Base-by-base conservation (phyloP, 2,329 filamentous ascomycete species). In the Beauveria sp. region DNA sequence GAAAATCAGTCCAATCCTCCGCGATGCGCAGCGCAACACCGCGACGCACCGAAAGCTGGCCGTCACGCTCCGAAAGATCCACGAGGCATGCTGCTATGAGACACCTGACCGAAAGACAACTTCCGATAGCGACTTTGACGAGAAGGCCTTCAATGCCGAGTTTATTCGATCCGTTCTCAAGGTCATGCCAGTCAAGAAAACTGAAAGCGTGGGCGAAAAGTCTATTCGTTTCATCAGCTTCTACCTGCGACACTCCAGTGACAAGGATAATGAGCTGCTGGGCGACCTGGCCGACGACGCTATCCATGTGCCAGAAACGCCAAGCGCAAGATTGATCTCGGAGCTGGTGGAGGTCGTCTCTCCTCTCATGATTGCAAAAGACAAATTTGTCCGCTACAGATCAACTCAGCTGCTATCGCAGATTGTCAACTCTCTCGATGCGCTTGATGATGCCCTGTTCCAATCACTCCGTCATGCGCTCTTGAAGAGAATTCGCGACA, bases 391-490 rank as follows among this genome's bases (percentile, higher is more conserved):
- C 52, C 86, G 95, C 62, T 99, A 91, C 74, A 84, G 95, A 62
- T 86, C 92, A 5, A 96, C 93, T 0, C 95, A 99, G 72, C 84
- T 96, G 58, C 86, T 96, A 58, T 89, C 92, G 2, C 90, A 96
- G 71, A 87, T 97, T 65, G 88, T 99, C 75, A 96, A 96, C 75
- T 95, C 89, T 14, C 81, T 99, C 28, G 91, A 96, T 64, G 88
- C 91, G 2, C 91, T 98, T 67, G 95, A 98, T 69, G 92, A 96
- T 71, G 91, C 95, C 54, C 77, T 97, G 12, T 99, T 96, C 72
- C 86, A 92, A 67, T 84, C 91, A 63, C 80, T 98, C 63, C 85
- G 91, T 58, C 82, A 90, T 58, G 89, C 88, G 0, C 78, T 99
- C 43, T 77, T 96, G 50, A 96, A 90, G 75, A 84, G 95, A 40